Base-by-base conservation (phyloP, 768 basidiomycete genomes). In the Cystobasidium onofrii region DNA sequence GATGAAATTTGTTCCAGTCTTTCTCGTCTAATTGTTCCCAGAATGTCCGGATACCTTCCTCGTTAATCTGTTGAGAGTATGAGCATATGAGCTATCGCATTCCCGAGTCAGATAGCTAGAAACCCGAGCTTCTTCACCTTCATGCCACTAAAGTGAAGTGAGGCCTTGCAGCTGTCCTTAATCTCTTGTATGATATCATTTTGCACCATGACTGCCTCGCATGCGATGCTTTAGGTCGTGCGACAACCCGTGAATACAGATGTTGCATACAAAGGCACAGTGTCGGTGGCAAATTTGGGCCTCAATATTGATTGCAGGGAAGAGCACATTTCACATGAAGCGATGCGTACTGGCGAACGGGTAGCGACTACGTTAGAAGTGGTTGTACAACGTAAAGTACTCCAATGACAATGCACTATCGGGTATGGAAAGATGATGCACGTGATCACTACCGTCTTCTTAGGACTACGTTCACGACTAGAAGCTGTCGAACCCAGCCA, bases 151-250 rank as follows among this genome's bases (percentile, higher is more conserved):
- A 18, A n/a, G 12, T 7, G 12, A 9, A 71, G 55, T 1, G 69
- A 71, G 10, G 6, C 27, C 25, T 31, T 13, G 31, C 69, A 71
- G 39, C 69, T 71, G n/a, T 34, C 50, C 23, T 69, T 69, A n/a
- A 69, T 50, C 46, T 69, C 39, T 27, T 50, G 31, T 17, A 69
- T 69, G 66, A 69, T 50, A n/a, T 54, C 66, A 29, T 64, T 27
- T 27, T 46, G 23, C 9, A 29, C 27, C 41, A 50, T 69, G 63
- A 13, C 29, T 46, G 63, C 39, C 15, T 6, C 39, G 7, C 6
- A 39, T 6, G 6, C 25, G 63, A 64, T 60, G 10, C 23, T 34
- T 29, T 7, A 23, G 33, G 9, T 33, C 43, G 63, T 46, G 63
- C 63, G 63, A 2, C 12, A 27, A 27, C 36, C 57, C 10, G 29